Conservation (phyloP, 2,329 filamentous ascomycete genomes). For the Knufia fluminis region DNA sequence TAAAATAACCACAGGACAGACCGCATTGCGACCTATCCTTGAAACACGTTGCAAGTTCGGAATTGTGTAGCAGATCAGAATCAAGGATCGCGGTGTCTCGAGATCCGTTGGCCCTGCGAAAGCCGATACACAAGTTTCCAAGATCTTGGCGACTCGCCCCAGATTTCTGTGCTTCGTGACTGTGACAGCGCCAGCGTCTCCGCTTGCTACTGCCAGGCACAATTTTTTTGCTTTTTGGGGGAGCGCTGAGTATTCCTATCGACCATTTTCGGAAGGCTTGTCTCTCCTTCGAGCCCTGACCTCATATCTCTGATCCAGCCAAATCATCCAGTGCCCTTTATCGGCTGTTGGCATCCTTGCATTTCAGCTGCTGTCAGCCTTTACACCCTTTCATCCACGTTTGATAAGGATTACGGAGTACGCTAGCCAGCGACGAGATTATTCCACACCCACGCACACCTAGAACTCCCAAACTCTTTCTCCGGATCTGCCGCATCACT, state of each 20-base stretch:
- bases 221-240: conserved; percentile 1
- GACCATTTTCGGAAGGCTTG: neutral
- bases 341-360: neutral
- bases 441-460: conserved; percentile 3
- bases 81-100: neutral
- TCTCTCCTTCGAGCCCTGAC: neutral
- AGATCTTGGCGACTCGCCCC: conserved; percentile 5
- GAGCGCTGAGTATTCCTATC: neutral
- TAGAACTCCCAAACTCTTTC: neutral
- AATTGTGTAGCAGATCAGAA: neutral
- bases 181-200: neutral
- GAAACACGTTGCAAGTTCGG: neutral
- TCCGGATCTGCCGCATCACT: conserved; percentile 7
- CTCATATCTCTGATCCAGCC: neutral
- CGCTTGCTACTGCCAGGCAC: conserved; percentile 5
- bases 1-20: neutral
- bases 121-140: neutral
- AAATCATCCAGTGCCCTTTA: neutral
- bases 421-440: conserved; percentile 6
- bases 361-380: neutral
- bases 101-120: neutral
- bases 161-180: neutral
- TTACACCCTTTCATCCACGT: conserved; percentile 4
- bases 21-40: neutral
- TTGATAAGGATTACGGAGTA: conserved; percentile 3